Evolutionary conservation across 345 rosid genomes (phyloP), one percentile per base, ranked within the genome.

Genomic region (Excoecaria agallocha): DNA sequence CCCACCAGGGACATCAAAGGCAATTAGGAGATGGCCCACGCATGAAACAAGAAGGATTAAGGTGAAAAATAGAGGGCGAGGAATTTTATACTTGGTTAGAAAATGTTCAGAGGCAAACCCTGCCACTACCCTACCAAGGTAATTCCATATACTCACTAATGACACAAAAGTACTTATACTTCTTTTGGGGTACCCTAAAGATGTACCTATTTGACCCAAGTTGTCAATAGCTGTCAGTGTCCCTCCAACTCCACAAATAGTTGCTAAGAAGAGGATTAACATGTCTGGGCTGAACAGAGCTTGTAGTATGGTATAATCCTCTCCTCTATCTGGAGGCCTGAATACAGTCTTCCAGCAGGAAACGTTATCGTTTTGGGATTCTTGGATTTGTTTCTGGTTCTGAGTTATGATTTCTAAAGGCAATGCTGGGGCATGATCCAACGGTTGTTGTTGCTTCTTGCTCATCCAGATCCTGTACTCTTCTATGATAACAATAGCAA

Each of bases 111-210:
- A 89, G 12, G 30, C 82, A 49, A 89, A 85, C 22, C 91, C 93
- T 1, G 93, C 43, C 0, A n/a, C 68, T 6, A 89, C 91, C 25
- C 91, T 74, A 6, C 91, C 93, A 0, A 86, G 78, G 54, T 79
- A 89, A 65, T 89, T 89, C 93, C 91, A 89, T 24, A 89, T 86
- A 74, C 93, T 89, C 3, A 89, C 90, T 0, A 87, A 83, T 8
- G 93, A 89, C 2, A 89, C 88, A 24, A 87, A 84, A 8, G 89
- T 85, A 46, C 84, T 77, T 1, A 62, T 81, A 84, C 87, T 86
- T 66, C 9, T 62, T 46, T 54, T 78, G 5, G 90, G 89, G 72
- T 90, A 90, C 55, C 87, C 84, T 0, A 86, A 78, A 6, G 95
- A 86, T 1, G 66, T 3, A 22, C 95, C 95, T 0, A 90, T 89